Evolutionary conservation across 2,329 filamentous ascomycete species (phyloP), one percentile per base, ranked within the genome.

Genomic region (Arachnopeziza araneosa): DNA sequence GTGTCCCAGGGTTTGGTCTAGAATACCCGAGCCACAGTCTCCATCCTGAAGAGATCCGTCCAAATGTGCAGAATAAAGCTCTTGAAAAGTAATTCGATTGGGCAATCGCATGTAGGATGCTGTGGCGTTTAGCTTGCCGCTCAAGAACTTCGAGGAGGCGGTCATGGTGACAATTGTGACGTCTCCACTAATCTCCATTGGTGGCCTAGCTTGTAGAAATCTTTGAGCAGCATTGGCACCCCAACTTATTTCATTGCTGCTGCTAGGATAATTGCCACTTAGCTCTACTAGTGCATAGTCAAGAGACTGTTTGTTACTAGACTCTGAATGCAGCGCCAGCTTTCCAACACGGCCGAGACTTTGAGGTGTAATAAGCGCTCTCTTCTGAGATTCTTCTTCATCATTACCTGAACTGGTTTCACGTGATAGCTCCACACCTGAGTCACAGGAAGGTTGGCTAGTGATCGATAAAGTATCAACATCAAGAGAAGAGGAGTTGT

Each of bases 21-120:
- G 19, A 26, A 64, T 54, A 50, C 57, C 56, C 6, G 62, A 54
- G 0, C 62, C 60, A 26, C 60, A 62, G 19, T 64, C 62, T 12
- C 62, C 62, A 21, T 61, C 54, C 23, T 17, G 56, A 50, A 56
- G 32, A 24, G 8, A 56, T n/a, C 58, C 61, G 9, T 53, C 52
- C 1, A 63, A 44, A n/a, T 14, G 22, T 8, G 58, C 32, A 30
- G 61, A 36, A 21, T 52, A 59, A 19, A 63, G 30, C 24, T 60
- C 55, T 36, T 58, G 61, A 32, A 57, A 53, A n/a, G 1, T 56
- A 24, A n/a, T 57, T 7, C 53, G 51, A 19, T 53, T 50, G 17
- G 55, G 50, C 4, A 49, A 24, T 24, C 24, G 51, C 30, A 52
- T 49, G 55, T 53, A 60, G 7, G 58, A 55, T 10, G 54, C 17